Percentiles rank a stretch among this genome's conserved stretches.
Evolutionary conservation across 2,329 filamentous ascomycete genomes (phyloP).

Genomic region (Claviceps cyperi): DNA sequence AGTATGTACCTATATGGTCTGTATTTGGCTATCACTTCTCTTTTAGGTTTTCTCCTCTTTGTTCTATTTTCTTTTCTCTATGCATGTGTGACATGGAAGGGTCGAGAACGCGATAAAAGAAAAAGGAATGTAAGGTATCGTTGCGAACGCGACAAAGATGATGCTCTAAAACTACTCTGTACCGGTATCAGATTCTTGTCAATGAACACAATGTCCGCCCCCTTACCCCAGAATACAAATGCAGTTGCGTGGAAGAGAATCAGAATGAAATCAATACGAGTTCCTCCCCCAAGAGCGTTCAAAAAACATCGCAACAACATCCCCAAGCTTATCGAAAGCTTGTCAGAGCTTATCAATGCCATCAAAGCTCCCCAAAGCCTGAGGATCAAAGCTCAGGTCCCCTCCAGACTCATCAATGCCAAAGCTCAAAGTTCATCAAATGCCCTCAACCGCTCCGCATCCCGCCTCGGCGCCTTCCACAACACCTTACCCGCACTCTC

Average conservation of each 20-base stretch:
- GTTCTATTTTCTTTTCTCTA: too few species aligned
- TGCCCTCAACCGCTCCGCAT: slow-evolving; percentile 24
- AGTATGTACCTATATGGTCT: too few species aligned
- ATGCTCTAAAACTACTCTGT: not conserved
- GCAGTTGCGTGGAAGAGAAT: not conserved
- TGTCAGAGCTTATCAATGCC: too few species aligned
- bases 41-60: too few species aligned
- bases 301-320: not conserved
- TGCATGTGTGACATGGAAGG: not conserved
- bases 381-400: too few species aligned
- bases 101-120: not conserved
- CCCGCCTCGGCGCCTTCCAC: slow-evolving; percentile 14
- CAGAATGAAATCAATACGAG: not conserved
- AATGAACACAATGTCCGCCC: too few species aligned
- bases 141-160: not conserved
- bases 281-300: not conserved
- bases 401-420: too few species aligned
- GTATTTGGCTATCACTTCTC: too few species aligned
- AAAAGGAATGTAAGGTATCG: not conserved
- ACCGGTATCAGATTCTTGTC: too few species aligned
- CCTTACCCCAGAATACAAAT: not conserved
- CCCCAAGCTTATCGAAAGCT: too few species aligned
- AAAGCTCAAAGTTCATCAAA: slow-evolving; percentile 33
- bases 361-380: too few species aligned
- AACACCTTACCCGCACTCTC: slow-evolving; percentile 10